Evolutionary conservation across 169 alveolate genomes (phyloP).

Genomic region (Cyclospora cayetanensis): DNA sequence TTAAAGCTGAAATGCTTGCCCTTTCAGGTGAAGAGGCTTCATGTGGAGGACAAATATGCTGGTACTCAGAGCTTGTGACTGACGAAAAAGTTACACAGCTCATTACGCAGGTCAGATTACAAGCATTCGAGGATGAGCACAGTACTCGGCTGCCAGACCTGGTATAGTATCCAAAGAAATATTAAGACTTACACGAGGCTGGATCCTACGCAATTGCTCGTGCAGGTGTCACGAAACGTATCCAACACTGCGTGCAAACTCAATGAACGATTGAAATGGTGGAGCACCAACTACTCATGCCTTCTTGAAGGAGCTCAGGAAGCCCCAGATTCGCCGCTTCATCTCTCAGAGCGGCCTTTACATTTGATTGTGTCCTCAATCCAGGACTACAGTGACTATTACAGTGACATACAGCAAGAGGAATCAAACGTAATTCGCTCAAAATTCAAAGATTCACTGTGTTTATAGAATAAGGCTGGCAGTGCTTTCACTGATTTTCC

Average conservation of each 20-base stretch:
- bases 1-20: background rate
- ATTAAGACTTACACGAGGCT: background rate
- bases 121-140: no score
- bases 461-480: background rate
- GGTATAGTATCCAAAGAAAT: background rate
- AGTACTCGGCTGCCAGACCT: no score
- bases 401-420: conserved; percentile 79
- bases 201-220: background rate
- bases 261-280: conserved; percentile 77
- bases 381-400: conserved; percentile 77
- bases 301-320: conserved; percentile 75
- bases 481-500: background rate
- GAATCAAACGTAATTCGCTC: conserved; percentile 68
- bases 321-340: conserved; percentile 73
- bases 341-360: conserved; percentile 74
- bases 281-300: conserved; percentile 79
- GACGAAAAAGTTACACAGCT: conserved; percentile 72
- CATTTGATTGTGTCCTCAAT: conserved; percentile 74
- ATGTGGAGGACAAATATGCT: background rate
- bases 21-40: background rate
- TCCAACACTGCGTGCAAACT: conserved; percentile 68
- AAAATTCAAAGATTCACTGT: background rate
- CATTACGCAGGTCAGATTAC: conserved; percentile 51
- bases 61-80: conserved; percentile 70
- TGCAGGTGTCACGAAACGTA: conserved; percentile 45